phyloP scores from a whole-genome alignment of 2,329 filamentous ascomycete species.

The Microascus cirrosus region DNA sequence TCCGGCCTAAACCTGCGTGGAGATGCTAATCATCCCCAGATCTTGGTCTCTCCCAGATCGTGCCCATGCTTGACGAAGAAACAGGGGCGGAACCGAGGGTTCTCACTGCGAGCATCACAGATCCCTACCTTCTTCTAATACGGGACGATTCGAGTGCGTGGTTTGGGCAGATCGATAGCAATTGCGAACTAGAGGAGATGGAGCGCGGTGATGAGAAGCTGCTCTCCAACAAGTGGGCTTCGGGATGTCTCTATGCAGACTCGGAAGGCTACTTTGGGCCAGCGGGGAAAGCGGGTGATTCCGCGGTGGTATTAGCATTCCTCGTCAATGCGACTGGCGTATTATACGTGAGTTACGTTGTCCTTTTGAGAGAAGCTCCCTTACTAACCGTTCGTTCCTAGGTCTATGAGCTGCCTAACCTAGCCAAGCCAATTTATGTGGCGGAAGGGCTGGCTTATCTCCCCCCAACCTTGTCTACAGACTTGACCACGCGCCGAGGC shows the following conservation, averaged over 20 bases:
- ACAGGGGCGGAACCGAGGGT: slow-evolving; percentile 71
- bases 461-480: slow-evolving; percentile 62
- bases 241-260: slow-evolving; percentile 76
- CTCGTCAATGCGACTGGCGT: slow-evolving; percentile 65
- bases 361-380: background rate
- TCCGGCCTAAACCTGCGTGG: background rate
- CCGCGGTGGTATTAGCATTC: slow-evolving; percentile 56
- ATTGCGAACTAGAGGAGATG: slow-evolving; percentile 77
- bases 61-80: slow-evolving; percentile 87
- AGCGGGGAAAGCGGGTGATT: slow-evolving; percentile 26
- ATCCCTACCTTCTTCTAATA: slow-evolving; percentile 75
- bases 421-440: slow-evolving; percentile 60
- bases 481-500: slow-evolving; percentile 58
- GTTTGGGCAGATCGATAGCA: slow-evolving; percentile 60
- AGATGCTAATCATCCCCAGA: slow-evolving; percentile 35
- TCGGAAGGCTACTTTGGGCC: slow-evolving; percentile 41
- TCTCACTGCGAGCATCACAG: slow-evolving; percentile 70
- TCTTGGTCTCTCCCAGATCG: slow-evolving; percentile 78
- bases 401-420: slow-evolving; percentile 66
- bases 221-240: slow-evolving; percentile 60
- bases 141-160: slow-evolving; percentile 75
- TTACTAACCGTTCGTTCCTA: slow-evolving; percentile 20
- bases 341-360: slow-evolving; percentile 51
- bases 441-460: slow-evolving; percentile 70
- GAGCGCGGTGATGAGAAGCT: slow-evolving; percentile 49